These are phyloP conservation scores for Maudiozyma turicensis DNA, from an alignment of 805 yeast species.

Conservation along the genomic window DNA sequence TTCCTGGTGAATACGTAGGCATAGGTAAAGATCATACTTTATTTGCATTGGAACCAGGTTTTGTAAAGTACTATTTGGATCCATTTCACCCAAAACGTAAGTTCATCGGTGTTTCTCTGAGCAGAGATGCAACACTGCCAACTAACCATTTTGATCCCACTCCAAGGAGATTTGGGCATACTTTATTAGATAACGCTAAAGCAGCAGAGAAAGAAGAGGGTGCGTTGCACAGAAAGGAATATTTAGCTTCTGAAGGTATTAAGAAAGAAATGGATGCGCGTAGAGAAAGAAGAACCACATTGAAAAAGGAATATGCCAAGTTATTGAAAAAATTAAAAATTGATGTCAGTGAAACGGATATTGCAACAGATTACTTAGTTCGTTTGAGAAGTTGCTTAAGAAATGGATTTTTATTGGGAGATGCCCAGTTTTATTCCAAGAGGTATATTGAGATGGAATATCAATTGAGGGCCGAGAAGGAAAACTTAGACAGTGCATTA, in stretches of 20 bases:
- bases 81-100: conserved; percentile 93
- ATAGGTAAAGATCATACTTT: conserved; percentile 93
- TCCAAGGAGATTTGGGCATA: conserved; percentile 75
- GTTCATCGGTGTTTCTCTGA: conserved; percentile 80
- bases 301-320: conserved; percentile 25
- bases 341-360: conserved; percentile 21
- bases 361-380: conserved; percentile 45
- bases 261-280: conserved; percentile 34
- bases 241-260: conserved; percentile 44
- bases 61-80: conserved; percentile 80
- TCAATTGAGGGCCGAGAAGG: conserved; percentile 32
- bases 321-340: conserved; percentile 14
- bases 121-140: conserved; percentile 57
- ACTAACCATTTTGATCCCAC: conserved; percentile 88
- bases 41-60: conserved; percentile 87
- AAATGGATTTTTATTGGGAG: conserved; percentile 48
- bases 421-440: conserved; percentile 52
- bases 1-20: conserved; percentile 85
- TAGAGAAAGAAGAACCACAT: conserved; percentile 30
- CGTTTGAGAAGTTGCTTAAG: conserved; percentile 44
- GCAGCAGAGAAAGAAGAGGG: conserved; percentile 51
- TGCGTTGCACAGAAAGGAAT: conserved; percentile 60
- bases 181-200: conserved; percentile 35
- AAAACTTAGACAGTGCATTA: conserved; percentile 28
- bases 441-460: conserved; percentile 38